These are phyloP conservation scores for Saxophila tyrrhenica DNA, from an alignment of 495 filamentous ascomycete genomes.

Conservation along the genomic window DNA sequence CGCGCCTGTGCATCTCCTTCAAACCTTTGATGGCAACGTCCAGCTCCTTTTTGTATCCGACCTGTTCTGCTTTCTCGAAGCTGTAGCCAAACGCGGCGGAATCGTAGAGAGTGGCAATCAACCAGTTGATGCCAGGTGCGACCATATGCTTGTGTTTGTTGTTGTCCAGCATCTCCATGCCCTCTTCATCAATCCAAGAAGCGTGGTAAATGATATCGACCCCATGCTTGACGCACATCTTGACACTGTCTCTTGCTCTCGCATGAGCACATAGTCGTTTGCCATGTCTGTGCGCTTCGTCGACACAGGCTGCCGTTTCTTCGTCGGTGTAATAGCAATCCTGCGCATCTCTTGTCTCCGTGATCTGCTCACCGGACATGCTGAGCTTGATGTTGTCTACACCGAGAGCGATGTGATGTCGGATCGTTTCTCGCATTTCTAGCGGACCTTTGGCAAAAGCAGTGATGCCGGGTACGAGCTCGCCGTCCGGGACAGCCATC, in stretches of 20 bases:
- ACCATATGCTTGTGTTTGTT: slow-evolving; percentile 38
- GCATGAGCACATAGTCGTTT: slow-evolving; percentile 41
- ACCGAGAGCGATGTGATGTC: slow-evolving; percentile 35
- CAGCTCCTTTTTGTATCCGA: slow-evolving; percentile 37
- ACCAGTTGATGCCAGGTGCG: slow-evolving; percentile 38
- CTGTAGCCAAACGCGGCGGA: slow-evolving; percentile 38
- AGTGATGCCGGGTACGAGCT: slow-evolving; percentile 37
- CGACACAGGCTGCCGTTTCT: slow-evolving; percentile 41
- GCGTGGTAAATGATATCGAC: slow-evolving; percentile 47
- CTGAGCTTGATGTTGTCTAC: slow-evolving; percentile 43
- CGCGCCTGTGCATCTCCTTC: slow-evolving; percentile 38
- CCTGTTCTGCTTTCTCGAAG: slow-evolving; percentile 35
- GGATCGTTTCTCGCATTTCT: slow-evolving; percentile 38
- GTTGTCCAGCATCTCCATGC: slow-evolving; percentile 39
- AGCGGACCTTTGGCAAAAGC: slow-evolving; percentile 37
- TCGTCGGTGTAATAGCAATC: slow-evolving; percentile 41
- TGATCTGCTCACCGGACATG: slow-evolving; percentile 41
- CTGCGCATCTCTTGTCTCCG: slow-evolving; percentile 33
- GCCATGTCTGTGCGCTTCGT: slow-evolving; percentile 38
- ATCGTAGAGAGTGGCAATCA: slow-evolving; percentile 34
- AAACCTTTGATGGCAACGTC: slow-evolving; percentile 33
- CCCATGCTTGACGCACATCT: slow-evolving; percentile 35
- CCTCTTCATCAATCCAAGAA: slow-evolving; percentile 37
- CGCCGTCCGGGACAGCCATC: slow-evolving; percentile 35
- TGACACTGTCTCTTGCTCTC: slow-evolving; percentile 38